These are phyloP conservation scores for Phoenix roebelenii DNA, from an alignment of 176 grass and related monocot species.

Conservation along the genomic window DNA sequence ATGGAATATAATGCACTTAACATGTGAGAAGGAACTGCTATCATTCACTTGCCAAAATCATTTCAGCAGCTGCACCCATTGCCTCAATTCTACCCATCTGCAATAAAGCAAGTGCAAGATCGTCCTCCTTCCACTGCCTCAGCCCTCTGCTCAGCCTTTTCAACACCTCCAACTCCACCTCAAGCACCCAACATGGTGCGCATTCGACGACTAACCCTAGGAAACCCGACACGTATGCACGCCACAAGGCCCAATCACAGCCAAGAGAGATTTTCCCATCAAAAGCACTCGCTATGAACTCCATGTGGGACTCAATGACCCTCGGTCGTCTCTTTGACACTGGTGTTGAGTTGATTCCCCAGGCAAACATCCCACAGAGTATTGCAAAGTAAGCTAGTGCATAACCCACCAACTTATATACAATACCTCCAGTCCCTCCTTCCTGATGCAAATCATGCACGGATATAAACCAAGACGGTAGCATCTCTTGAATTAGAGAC, in stretches of 20 bases:
- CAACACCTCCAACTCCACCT: constrained; percentile 61
- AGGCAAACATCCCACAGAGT: constrained; percentile 80
- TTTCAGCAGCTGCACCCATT: constrained; percentile 54
- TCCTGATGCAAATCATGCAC: constrained; percentile 53
- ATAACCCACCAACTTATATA: constrained; percentile 55
- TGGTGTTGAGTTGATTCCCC: constrained; percentile 54
- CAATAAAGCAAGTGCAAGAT: constrained; percentile 54
- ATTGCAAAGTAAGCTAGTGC: constrained; percentile 64
- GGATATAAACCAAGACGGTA: constrained; percentile 82
- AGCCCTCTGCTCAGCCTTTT: constrained; percentile 54
- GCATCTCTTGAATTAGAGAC: constrained; percentile 79
- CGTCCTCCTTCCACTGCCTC: constrained; percentile 59
- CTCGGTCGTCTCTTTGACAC: constrained; percentile 53
- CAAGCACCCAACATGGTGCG: constrained; percentile 65
- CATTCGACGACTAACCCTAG: constrained; percentile 76
- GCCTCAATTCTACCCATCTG: constrained; percentile 39
- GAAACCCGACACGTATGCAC: constrained; percentile 62
- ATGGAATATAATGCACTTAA: too few species aligned
- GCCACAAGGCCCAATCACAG: constrained; percentile 66
- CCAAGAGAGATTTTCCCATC: constrained; percentile 77
- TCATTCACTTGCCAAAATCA: constrained; percentile 51
- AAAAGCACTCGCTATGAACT: constrained; percentile 70
- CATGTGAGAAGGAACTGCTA: not conserved
- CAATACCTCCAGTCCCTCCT: constrained; percentile 36
- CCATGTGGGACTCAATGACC: constrained; percentile 54